These are phyloP conservation scores for Plasmodium adleri DNA, from an alignment of 169 alveolate genomes.

Conservation along the genomic window DNA sequence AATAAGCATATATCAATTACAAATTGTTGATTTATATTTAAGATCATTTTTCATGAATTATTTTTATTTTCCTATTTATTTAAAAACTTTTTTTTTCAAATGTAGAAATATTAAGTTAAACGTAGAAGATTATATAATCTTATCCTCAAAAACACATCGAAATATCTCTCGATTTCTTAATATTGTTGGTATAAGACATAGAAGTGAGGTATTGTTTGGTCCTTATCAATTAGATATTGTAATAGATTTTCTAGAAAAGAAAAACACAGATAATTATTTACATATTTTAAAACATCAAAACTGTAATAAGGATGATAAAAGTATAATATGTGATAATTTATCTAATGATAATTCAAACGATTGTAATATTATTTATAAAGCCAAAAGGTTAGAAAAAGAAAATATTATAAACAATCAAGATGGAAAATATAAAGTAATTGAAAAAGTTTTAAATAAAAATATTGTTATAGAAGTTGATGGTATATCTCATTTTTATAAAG, in stretches of 20 bases:
- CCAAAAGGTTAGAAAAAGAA: constrained; percentile 11
- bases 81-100: constrained; percentile 45
- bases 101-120: constrained; percentile 31
- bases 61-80: constrained; percentile 27
- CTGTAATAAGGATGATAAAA: neutral
- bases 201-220: constrained; percentile 70
- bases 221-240: constrained; percentile 73
- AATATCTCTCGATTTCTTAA: constrained; percentile 44
- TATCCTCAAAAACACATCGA: constrained; percentile 71
- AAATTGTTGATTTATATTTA: constrained; percentile 56
- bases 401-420: neutral
- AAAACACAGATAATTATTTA: neutral
- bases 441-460: constrained; percentile 36
- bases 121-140: constrained; percentile 42
- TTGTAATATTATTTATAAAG: constrained; percentile 5
- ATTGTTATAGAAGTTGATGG: constrained; percentile 75
- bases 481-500: constrained; percentile 64
- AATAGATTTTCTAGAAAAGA: constrained; percentile 38
- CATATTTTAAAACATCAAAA: neutral
- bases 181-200: constrained; percentile 51
- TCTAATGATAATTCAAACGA: neutral
- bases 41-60: constrained; percentile 43
- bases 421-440: neutral
- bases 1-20: constrained; percentile 61
- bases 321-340: neutral